phyloP scores from a whole-genome alignment of 495 filamentous ascomycete species.

The Hypoxylon crocopeplum region DNA sequence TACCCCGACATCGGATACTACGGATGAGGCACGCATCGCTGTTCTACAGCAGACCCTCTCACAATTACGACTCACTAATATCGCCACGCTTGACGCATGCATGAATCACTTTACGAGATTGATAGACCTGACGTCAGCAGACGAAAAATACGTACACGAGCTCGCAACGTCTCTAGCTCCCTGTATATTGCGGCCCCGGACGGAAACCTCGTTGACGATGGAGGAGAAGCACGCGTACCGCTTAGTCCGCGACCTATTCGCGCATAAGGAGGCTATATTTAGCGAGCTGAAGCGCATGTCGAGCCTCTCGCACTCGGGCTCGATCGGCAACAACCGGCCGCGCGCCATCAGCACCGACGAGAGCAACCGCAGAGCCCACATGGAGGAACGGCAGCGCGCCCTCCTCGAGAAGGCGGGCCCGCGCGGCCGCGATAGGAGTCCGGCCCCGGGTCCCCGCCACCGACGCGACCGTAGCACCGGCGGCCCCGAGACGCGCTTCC shows the following conservation, averaged over 20 bases:
- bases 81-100: slow-evolving; percentile 96
- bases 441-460: slow-evolving; percentile 67
- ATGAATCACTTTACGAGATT: slow-evolving; percentile 98
- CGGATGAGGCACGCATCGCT: slow-evolving; percentile 76
- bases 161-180: slow-evolving; percentile 82
- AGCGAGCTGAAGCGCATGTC: slow-evolving; percentile 93
- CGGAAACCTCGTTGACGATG: slow-evolving; percentile 88
- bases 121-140: slow-evolving; percentile 95
- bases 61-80: slow-evolving; percentile 94
- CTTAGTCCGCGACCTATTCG: slow-evolving; percentile 89
- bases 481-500: slow-evolving; percentile 82
- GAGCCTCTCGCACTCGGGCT: slow-evolving; percentile 64
- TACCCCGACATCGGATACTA: slow-evolving; percentile 74
- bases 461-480: slow-evolving; percentile 84
- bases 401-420: slow-evolving; percentile 69
- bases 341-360: slow-evolving; percentile 95
- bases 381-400: slow-evolving; percentile 88
- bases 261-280: slow-evolving; percentile 93
- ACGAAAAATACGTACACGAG: slow-evolving; percentile 80
- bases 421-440: slow-evolving; percentile 75
- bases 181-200: slow-evolving; percentile 85
- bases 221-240: slow-evolving; percentile 93
- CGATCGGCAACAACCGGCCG: slow-evolving; percentile 65
- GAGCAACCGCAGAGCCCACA: slow-evolving; percentile 89
- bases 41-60: slow-evolving; percentile 95